Evolutionary conservation across 495 filamentous ascomycete species (phyloP).

Genomic region (Penicillium samsonianum): DNA sequence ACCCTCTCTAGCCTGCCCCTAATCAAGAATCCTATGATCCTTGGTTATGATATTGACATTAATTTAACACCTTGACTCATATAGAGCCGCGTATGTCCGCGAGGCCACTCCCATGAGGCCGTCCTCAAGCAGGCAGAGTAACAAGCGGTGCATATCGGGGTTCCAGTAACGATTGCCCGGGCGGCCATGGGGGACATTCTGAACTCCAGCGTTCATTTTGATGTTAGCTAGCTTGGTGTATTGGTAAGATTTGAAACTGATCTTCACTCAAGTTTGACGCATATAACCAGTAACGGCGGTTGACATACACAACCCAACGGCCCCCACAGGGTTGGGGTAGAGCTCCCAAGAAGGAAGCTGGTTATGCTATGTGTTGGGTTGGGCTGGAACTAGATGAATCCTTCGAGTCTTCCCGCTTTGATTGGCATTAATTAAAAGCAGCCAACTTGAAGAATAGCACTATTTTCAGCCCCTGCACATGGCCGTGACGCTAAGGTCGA

Average conservation of each 20-base stretch:
- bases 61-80: neutral
- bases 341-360: neutral
- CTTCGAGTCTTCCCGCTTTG: neutral
- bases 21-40: neutral
- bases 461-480: neutral
- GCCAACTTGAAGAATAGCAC: neutral
- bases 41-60: neutral
- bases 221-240: no score
- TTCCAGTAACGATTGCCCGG: constrained; percentile 13
- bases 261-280: neutral
- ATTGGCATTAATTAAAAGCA: neutral
- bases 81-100: constrained; percentile 11
- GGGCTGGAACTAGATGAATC: neutral
- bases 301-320: neutral
- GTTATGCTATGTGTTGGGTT: neutral
- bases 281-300: neutral
- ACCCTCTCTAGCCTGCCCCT: no score
- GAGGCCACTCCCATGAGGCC: constrained; percentile 12
- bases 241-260: neutral
- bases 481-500: neutral
- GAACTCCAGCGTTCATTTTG: constrained; percentile 13
- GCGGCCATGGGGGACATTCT: constrained; percentile 9
- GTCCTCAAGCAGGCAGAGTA: constrained; percentile 9
- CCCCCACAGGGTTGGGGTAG: neutral
- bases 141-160: constrained; percentile 10